Base-by-base conservation (phyloP, 2,329 filamentous ascomycete species). In the Nannizzia gypsea region DNA sequence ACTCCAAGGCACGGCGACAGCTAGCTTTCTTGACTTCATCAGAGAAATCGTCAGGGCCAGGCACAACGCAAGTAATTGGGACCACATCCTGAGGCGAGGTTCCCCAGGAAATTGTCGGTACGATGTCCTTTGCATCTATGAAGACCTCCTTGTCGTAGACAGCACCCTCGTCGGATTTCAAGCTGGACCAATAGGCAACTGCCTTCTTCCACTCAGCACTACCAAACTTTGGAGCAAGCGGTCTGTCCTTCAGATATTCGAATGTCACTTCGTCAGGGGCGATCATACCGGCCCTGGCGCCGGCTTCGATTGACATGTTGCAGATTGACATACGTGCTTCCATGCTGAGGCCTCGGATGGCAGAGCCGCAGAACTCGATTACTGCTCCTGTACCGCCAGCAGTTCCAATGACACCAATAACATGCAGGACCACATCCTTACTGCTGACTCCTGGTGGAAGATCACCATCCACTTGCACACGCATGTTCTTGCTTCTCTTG, bases 321-420 rank as follows among this genome's bases (percentile, higher is more conserved):
- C 93, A 97, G 73, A 99, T 95, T 64, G 91, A 96, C 93, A 99
- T 97, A 66, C 93, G 85, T 48, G 92, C 93, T 76, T 97, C 93
- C 83, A 99, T 96, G 75, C 89, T 95, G 67, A 97, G 80, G 63
- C 76, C 78, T 67, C 90, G 85, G 71, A 99, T 96, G 63, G 93
- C 89, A 57, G 91, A 96, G 62, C 93, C 93, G 71, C 90, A 96
- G 79, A 92, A 99, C 78, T 99, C 93, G 68, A 99, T 96, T 65
- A 97, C 93, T 58, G 88, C 86, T 63, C 92, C 91, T 60, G 87
- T 97, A 67, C 93, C 93, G 73, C 92, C 93, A 63, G 93, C 93
- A 24, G 93, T 97, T 68, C 93, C 93, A 67, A 97, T 96, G 68
- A 87, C 77, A 69, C 93, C 93, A 70, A 99, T 99, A 60, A 89